A percentile compares a stretch with the other conserved stretches of the same genome.
These are phyloP conservation scores for Ganoderma lingzhi DNA, from an alignment of 1,284 basidiomycete species.

Conservation along the genomic window DNA sequence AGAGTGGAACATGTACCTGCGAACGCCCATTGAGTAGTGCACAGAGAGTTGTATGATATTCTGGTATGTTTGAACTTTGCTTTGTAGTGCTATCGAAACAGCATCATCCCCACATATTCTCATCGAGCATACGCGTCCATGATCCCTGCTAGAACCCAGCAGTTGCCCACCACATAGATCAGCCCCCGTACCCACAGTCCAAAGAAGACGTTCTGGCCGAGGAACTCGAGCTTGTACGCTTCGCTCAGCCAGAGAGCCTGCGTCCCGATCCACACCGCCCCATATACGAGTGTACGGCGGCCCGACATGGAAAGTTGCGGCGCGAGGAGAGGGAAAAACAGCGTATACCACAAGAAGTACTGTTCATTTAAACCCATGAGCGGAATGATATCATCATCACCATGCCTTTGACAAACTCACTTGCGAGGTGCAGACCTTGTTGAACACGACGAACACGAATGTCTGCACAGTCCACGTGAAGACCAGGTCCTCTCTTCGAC, in stretches of 20 bases:
- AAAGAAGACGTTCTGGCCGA: slow-evolving; percentile 77
- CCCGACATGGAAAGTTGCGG: slow-evolving; percentile 67
- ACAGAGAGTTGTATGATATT: slow-evolving; percentile 24
- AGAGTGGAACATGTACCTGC: neutral
- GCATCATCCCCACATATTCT: slow-evolving; percentile 5
- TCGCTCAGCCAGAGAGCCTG: slow-evolving; percentile 89
- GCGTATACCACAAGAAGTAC: slow-evolving; percentile 99
- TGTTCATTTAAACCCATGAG: slow-evolving; percentile 43
- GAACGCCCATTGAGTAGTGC: slow-evolving; percentile 1
- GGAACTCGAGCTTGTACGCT: slow-evolving; percentile 91
- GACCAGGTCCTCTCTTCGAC: slow-evolving; percentile 62
- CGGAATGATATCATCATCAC: too few species aligned
- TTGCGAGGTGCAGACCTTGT: slow-evolving; percentile 98
- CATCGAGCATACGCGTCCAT: slow-evolving; percentile 56
- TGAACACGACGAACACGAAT: slow-evolving; percentile 90
- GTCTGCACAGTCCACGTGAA: slow-evolving; percentile 96
- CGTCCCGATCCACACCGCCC: slow-evolving; percentile 76
- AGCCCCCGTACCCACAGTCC: slow-evolving; percentile 83
- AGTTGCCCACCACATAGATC: slow-evolving; percentile 77
- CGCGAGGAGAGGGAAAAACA: slow-evolving; percentile 87
- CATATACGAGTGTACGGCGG: slow-evolving; percentile 49
- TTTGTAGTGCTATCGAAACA: slow-evolving; percentile 28
- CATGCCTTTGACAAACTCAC: slow-evolving; percentile 51
- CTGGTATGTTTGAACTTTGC: slow-evolving; percentile 18
- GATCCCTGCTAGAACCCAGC: slow-evolving; percentile 76